Evolutionary conservation across 805 yeast species (phyloP).

Genomic region (Debaryomyces tyrocola): DNA sequence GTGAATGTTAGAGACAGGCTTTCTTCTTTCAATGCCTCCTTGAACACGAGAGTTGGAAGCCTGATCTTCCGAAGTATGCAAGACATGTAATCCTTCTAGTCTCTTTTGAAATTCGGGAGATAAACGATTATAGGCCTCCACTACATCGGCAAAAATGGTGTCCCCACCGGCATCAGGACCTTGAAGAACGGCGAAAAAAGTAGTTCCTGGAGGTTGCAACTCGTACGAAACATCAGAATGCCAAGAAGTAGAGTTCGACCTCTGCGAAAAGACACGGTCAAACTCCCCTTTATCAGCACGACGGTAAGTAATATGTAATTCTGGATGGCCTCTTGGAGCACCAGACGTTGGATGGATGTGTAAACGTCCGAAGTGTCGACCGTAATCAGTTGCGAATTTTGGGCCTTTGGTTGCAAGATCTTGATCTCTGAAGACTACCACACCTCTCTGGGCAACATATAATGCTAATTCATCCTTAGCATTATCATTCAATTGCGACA

Average conservation of each 20-base stretch:
- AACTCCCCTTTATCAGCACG: slow-evolving; percentile 41
- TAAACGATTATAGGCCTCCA: slow-evolving; percentile 69
- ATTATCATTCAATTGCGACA: slow-evolving; percentile 49
- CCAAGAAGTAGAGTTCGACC: slow-evolving; percentile 49
- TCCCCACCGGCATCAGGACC: slow-evolving; percentile 69
- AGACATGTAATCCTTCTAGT: slow-evolving; percentile 60
- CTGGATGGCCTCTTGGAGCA: slow-evolving; percentile 62
- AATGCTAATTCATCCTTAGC: slow-evolving; percentile 72
- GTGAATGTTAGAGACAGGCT: slow-evolving; percentile 60
- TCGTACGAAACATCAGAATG: slow-evolving; percentile 78
- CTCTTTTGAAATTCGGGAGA: slow-evolving; percentile 64
- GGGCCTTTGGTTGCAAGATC: slow-evolving; percentile 58
- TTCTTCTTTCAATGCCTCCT: slow-evolving; percentile 70
- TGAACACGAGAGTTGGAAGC: slow-evolving; percentile 52
- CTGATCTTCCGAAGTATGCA: slow-evolving; percentile 71
- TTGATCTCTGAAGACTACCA: slow-evolving; percentile 64
- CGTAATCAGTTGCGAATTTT: slow-evolving; percentile 51
- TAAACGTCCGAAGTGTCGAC: slow-evolving; percentile 64
- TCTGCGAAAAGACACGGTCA: slow-evolving; percentile 32
- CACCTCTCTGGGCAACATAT: slow-evolving; percentile 68
- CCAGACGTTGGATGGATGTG: slow-evolving; percentile 78
- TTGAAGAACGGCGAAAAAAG: slow-evolving; percentile 64
- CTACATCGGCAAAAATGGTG: slow-evolving; percentile 68
- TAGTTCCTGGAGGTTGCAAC: slow-evolving; percentile 68
- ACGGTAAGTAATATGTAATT: slow-evolving; percentile 62